Evolutionary conservation across 1,284 basidiomycete genomes (phyloP), one percentile per base, ranked within the genome.

Genomic region (Cryptococcus wingfieldii): DNA sequence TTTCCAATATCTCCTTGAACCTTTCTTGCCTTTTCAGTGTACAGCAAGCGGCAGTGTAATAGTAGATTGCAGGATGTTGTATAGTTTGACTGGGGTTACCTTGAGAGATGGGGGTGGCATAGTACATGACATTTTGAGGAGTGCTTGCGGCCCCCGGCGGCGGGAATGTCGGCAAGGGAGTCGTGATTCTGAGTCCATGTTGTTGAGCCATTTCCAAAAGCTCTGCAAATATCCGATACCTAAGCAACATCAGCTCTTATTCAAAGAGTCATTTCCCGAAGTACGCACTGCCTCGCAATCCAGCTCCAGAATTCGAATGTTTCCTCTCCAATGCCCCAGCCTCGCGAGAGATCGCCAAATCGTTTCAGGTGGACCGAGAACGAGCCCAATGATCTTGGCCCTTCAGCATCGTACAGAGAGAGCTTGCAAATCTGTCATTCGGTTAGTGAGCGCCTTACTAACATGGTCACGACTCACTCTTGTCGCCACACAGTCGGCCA

Each of bases 281-380:
- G n/a, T 10, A 81, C 87, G 60, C 64, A 91, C 88, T 97, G 92
- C 68, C 93, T 82, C 8, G 89, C 88, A 51, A 93, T 81, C 95
- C 94, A 98, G 64, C 87, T 89, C 95, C 95, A 98, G 70, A 86
- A 98, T 73, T 98, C 96, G 65, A 89, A 96, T 0, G 90, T 96
- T 66, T 92, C 88, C 66, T 93, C 90, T n/a, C 93, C 93, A 53
- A 98, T 97, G 3, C 90, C 91, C 95, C 95, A 98, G 0, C 89
- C 88, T 7, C 88, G 81, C 9, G 89, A 92, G 55, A 98, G 84
- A 63, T 94, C 90, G 6, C 86, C 83, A 64, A 98, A 95, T 55
- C 86, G 84, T 31, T 86, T 83, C 59, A 95, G 81, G 70, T 98
- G 94, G 18, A 84, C 83, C 52, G 85, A 86, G 69, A 95, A 88